Conservation (phyloP, 176 grass and related monocot species). For the Musa troglodytarum region DNA sequence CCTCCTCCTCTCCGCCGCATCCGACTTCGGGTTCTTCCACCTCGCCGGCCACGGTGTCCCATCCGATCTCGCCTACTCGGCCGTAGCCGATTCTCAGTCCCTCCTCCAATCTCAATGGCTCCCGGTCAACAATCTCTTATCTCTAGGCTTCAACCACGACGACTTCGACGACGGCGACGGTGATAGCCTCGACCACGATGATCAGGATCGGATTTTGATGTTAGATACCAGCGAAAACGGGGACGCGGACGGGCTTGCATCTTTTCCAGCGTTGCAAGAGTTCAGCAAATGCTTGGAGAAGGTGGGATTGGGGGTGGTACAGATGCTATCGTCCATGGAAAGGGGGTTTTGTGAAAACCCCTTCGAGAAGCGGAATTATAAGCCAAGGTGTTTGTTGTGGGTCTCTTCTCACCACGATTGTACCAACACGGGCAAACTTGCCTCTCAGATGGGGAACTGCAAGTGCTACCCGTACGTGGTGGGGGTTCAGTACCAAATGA, state of each 20-base stretch:
- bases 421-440: background rate
- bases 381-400: slow-evolving; percentile 64
- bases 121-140: slow-evolving; percentile 5
- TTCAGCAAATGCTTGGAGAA: slow-evolving; percentile 44
- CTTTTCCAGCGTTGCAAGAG: slow-evolving; percentile 28
- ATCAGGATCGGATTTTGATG: slow-evolving; percentile 33
- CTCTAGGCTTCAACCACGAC: slow-evolving; percentile 29
- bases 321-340: slow-evolving; percentile 26
- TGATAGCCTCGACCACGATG: background rate
- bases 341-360: slow-evolving; percentile 29
- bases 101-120: background rate
- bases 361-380: slow-evolving; percentile 34
- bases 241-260: background rate
- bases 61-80: slow-evolving; percentile 7
- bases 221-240: slow-evolving; percentile 25
- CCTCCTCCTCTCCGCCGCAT: slow-evolving; percentile 33
- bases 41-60: slow-evolving; percentile 43
- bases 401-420: slow-evolving; percentile 24
- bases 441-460: slow-evolving; percentile 8
- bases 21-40: slow-evolving; percentile 68
- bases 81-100: slow-evolving; percentile 25
- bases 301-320: slow-evolving; percentile 42
- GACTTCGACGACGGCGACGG: slow-evolving; percentile 3
- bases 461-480: slow-evolving; percentile 62
- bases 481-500: slow-evolving; percentile 48